Percentiles rank a stretch among this genome's conserved stretches.
Conservation (phyloP, 2,329 filamentous ascomycete genomes). For the Monosporascus sp. region DNA sequence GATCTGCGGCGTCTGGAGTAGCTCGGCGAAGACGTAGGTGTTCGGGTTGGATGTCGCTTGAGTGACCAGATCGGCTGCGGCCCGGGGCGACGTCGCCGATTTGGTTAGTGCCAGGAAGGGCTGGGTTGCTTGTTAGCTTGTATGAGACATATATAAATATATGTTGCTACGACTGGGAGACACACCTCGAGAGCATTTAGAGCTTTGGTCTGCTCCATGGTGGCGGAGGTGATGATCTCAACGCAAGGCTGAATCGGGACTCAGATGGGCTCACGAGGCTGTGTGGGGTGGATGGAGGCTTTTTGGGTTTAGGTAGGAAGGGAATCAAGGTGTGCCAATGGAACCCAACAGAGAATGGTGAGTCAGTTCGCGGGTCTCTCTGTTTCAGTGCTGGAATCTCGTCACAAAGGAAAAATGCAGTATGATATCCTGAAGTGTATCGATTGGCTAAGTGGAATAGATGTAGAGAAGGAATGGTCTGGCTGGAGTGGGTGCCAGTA, state of each 20-base stretch:
- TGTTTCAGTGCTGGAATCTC: too few relatives aligned
- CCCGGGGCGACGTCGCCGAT: slow-evolving; percentile 75
- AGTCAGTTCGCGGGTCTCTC: too few relatives aligned
- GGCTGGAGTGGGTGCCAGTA: too few relatives aligned
- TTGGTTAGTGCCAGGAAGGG: slow-evolving; percentile 89
- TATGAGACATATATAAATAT: not conserved
- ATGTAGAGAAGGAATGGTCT: too few relatives aligned
- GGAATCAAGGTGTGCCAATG: too few relatives aligned
- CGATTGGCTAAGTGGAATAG: too few relatives aligned
- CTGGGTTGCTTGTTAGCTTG: slow-evolving; percentile 33
- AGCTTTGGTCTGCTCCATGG: slow-evolving; percentile 70
- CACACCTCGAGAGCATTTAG: slow-evolving; percentile 58
- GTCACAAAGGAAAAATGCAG: too few relatives aligned
- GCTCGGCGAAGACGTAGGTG: slow-evolving; percentile 89
- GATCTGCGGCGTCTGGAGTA: slow-evolving; percentile 76
- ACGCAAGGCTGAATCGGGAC: slow-evolving; percentile 2
- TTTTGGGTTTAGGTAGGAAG: not conserved
- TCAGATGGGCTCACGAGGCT: slow-evolving; percentile 1
- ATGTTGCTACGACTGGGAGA: not conserved
- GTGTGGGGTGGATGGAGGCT: slow-evolving; percentile 1
- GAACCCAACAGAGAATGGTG: too few relatives aligned
- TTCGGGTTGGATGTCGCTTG: slow-evolving; percentile 86
- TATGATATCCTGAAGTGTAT: too few relatives aligned
- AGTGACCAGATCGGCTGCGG: slow-evolving; percentile 77
- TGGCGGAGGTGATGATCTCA: slow-evolving; percentile 13